Conservation (phyloP, 495 filamentous ascomycete genomes). For the Margaritispora aquatica region DNA sequence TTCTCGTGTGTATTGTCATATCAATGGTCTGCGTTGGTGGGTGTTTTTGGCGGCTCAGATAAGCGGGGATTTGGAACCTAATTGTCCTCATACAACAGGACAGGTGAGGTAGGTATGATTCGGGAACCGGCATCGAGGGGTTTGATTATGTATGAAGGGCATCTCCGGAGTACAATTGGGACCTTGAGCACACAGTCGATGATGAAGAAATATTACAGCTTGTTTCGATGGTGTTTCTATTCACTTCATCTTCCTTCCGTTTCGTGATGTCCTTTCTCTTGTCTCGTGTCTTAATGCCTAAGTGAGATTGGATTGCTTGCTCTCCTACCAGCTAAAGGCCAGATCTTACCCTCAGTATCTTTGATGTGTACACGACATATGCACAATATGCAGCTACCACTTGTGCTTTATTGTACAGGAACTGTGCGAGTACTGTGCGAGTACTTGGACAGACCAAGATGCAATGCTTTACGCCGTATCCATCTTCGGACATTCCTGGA, state of each 20-base stretch:
- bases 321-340: too few relatives aligned
- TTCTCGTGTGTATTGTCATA: constrained; percentile 1
- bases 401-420: too few relatives aligned
- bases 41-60: neutral
- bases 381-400: neutral
- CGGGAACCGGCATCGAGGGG: neutral
- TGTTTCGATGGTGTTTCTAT: too few relatives aligned
- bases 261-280: too few relatives aligned
- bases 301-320: too few relatives aligned
- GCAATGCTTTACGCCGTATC: too few relatives aligned
- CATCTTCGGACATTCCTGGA: too few relatives aligned
- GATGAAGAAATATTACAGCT: neutral
- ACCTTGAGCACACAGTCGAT: neutral
- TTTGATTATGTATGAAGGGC: neutral
- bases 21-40: neutral
- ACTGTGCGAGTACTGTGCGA: too few relatives aligned
- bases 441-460: too few relatives aligned
- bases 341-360: neutral
- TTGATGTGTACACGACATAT: neutral
- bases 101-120: neutral
- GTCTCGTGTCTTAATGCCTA: too few relatives aligned
- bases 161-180: neutral
- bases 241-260: too few relatives aligned
- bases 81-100: neutral
- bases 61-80: too few relatives aligned